Base-by-base conservation (phyloP, 2,329 filamentous ascomycete species). In the Podosphaera xanthii region DNA sequence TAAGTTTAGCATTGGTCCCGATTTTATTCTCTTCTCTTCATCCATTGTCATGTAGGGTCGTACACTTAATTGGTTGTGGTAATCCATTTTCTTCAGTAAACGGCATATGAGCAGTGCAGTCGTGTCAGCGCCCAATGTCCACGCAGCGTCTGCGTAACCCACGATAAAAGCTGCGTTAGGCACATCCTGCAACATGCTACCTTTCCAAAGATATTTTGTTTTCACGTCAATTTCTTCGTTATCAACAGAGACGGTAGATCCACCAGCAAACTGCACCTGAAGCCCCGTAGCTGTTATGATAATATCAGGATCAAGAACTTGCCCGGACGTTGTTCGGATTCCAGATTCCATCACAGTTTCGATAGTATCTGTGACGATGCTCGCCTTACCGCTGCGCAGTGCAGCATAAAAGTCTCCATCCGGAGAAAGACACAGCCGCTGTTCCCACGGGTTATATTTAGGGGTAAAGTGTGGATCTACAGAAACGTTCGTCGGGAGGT, bases 221-320 rank as follows among this genome's bases (percentile, higher is more conserved):
- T 72, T 66, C 0, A 77, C 60, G 4, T 76, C 68, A 59, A 83
- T 66, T 0, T 69, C 70, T 4, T 73, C 66, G 22, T 77, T 77
- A 66, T 86, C 81, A 2, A 85, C 72, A 1, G 68, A 67, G 2
- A 83, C 65, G 1, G 70, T 67, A 0, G 79, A 71, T 36, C 76
- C 76, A 30, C 79, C 78, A 1, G 78, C 74, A 14, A 86, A 69
- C 40, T 74, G 71, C 50, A 86, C 70, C 62, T 80, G 77, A 0
- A 87, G 71, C 0, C 83, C 83, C 0, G 83, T 87, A 0, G 83
- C 83, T 0, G 82, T 84, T 62, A 87, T 71, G 63, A 87, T 84
- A 60, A 85, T 77, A 66, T 87, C 83, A 0, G 82, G 76, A 1
- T 78, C 71, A 0, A 86, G 70, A 1, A 36, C 60, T 55, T 65